Evolutionary conservation across 2,329 filamentous ascomycete species (phyloP), one percentile per base, ranked within the genome.

Genomic region (Hypoxylon sp.): DNA sequence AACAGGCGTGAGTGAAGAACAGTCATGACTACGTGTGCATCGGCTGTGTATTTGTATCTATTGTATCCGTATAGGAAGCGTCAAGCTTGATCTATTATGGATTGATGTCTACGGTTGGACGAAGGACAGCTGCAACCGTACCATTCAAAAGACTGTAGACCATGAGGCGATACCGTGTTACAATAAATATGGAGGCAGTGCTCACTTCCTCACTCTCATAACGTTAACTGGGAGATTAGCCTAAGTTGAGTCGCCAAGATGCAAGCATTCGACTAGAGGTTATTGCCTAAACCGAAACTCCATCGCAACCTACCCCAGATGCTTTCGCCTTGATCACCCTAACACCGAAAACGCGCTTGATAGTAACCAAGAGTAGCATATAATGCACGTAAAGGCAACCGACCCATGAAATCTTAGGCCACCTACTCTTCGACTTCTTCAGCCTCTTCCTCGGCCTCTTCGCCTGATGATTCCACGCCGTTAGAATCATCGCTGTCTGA

Each of bases 401-500:
- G 14, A 10, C 11, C 6, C 5, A 22, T 40, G 20, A 42, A 14
- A 13, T 49, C 17, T 37, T 48, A 48, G 3, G 49, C 53, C 5
- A 22, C 62, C 20, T 72, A 70, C 22, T 70, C 66, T 49, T 44
- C 59, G 17, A 50, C 56, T 20, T 70, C 69, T 40, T 61, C 66
- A 17, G 48, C 61, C 10, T 70, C 66, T 22, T 71, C 66, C 46
- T 67, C 71, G 13, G 48, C 73, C 44, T 75, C 73, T n/a, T 70
- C 74, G 6, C 71, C 76, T 70, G 54, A 54, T 20, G 64, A 64
- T 3, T 66, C 73, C 1, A 64, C 64, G 3, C 57, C 72, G 20
- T 73, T 58, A 40, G 48, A 49, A 20, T 77, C 33, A 53, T 77
- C 56, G 70, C 74, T 46, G 71, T 77, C 46, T 68, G 76, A 17